Base-by-base conservation (phyloP, 169 alveolate species). In the Plasmodium vinckei region DNA sequence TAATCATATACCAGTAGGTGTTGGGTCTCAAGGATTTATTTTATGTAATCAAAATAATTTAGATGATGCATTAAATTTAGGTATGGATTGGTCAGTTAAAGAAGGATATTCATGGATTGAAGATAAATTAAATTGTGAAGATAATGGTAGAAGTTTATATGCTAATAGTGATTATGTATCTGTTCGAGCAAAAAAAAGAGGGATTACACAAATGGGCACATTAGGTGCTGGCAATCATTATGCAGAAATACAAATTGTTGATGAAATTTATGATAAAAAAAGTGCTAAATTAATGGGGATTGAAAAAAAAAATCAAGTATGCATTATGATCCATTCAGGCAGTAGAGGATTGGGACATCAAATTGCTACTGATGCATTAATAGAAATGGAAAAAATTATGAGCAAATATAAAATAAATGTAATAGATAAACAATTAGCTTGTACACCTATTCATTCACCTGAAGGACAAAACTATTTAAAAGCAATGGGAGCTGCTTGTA, bases 151-250 rank as follows among this genome's bases (percentile, higher is more conserved):
- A 72, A 94, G 96, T 94, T 86, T 95, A 27, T 93, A 94, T 60
- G 98, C 98, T 13, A 96, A 96, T 73, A 94, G 97, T 44, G 72
- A 93, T 49, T 92, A 91, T 73, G 98, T 96, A 1, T 94, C 98
- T 5, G 59, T 90, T 17, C 72, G 97, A 69, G 97, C 97, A 12
- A 94, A 94, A 77, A 96, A 94, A 87, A 79, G 98, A 54, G 98
- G 98, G 2, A 91, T 96, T 67, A 95, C 98, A 5, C 98, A 96
- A 87, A 87, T 96, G 95, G 98, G 98, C 21, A 96, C 98, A 9
- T 93, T 96, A 44, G 98, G 98, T 9, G 98, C 98, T 5, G 98
- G 98, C 23, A 96, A 96, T 63, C 98, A 96, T 89, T 96, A 96
- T 86, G 97, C 96, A 5, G 98, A 96, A 73, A 93, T 96, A 15